phyloP scores from a whole-genome alignment of 441 rosid genomes.

The Raphanus hybrid region DNA sequence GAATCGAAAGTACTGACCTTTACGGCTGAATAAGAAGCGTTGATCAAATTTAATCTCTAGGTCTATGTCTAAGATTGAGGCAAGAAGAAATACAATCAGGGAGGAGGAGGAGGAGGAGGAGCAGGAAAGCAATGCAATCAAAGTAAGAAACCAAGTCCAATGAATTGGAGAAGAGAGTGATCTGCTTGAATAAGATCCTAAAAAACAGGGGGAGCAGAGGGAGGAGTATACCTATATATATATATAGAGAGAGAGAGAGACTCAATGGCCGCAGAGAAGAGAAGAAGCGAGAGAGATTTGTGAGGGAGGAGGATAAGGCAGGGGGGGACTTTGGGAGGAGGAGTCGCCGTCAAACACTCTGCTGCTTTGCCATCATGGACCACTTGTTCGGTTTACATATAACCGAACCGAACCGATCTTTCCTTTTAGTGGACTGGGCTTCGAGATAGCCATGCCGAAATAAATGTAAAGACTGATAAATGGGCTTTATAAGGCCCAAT shows the following conservation, averaged over 20 bases:
- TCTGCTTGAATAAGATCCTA: slow-evolving; percentile 36
- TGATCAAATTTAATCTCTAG: neutral
- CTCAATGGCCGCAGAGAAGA: slow-evolving; percentile 19
- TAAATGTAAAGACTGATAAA: neutral
- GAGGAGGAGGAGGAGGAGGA: no score
- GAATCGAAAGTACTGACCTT: slow-evolving; percentile 24
- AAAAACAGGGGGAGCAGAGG: neutral
- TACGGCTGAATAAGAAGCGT: slow-evolving; percentile 19
- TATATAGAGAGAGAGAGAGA: neutral
- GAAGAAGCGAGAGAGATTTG: neutral
- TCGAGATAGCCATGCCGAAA: neutral
- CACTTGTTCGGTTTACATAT: neutral
- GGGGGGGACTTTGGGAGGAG: neutral
- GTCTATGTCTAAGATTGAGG: slow-evolving; percentile 20
- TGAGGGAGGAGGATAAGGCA: no score
- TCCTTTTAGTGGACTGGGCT: neutral
- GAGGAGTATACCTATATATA: slow-evolving; percentile 27
- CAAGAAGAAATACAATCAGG: slow-evolving; percentile 4
- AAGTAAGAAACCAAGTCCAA: slow-evolving; percentile 22
- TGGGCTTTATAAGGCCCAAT: neutral
- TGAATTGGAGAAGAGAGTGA: slow-evolving; percentile 23
- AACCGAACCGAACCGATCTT: slow-evolving; percentile 5
- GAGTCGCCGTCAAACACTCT: neutral
- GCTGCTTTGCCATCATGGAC: neutral
- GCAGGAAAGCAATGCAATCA: slow-evolving; percentile 6